phyloP scores from a whole-genome alignment of 2,329 filamentous ascomycete species.

The Diaporthe citrichinensis region DNA sequence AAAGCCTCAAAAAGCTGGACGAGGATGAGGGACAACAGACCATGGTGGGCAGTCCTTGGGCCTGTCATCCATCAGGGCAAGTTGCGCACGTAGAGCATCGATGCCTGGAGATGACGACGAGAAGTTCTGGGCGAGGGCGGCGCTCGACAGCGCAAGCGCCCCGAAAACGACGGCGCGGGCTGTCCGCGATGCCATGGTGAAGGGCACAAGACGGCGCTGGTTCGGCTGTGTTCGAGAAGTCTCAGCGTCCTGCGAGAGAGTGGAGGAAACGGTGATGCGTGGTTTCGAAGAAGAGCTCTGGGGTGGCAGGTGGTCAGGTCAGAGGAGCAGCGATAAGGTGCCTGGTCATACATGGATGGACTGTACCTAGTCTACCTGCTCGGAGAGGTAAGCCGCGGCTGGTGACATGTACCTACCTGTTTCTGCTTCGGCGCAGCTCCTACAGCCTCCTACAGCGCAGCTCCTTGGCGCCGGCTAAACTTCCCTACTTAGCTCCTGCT shows the following conservation, averaged over 20 bases:
- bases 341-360: slow-evolving; percentile 6
- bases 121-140: slow-evolving; percentile 66
- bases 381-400: slow-evolving; percentile 24
- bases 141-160: slow-evolving; percentile 58
- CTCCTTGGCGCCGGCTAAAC: slow-evolving; percentile 25
- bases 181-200: slow-evolving; percentile 57
- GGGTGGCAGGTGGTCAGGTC: slow-evolving; percentile 17
- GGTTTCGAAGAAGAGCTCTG: neutral
- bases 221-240: slow-evolving; percentile 2
- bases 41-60: slow-evolving; percentile 85
- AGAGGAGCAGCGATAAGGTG: slow-evolving; percentile 27
- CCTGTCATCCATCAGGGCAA: slow-evolving; percentile 80
- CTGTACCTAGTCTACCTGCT: neutral
- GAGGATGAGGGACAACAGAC: slow-evolving; percentile 57
- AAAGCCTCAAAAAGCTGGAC: slow-evolving; percentile 37
- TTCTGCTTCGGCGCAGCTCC: slow-evolving; percentile 29
- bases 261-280: neutral
- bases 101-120: slow-evolving; percentile 59
- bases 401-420: slow-evolving; percentile 8
- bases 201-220: slow-evolving; percentile 33
- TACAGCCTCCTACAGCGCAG: slow-evolving; percentile 8
- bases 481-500: slow-evolving; percentile 17
- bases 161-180: slow-evolving; percentile 56
- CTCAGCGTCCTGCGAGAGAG: slow-evolving; percentile 19
- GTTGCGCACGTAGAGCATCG: slow-evolving; percentile 74